Percentiles rank a stretch among this genome's conserved stretches.
Conservation (phyloP, 73 alveolate species). For the Paramecium sexaurelia region DNA sequence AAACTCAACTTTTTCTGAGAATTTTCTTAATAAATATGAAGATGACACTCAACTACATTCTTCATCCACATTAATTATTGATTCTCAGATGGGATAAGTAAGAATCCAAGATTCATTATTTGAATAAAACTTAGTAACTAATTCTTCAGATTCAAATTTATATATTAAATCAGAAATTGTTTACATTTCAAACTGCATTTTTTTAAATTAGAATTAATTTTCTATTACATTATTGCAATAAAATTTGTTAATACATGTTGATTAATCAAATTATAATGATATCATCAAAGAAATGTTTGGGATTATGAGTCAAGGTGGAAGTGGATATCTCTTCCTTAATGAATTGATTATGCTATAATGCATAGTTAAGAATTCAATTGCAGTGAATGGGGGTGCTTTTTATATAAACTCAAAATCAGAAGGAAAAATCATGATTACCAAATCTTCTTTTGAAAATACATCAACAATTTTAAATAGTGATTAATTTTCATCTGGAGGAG, state of each 20-base stretch:
- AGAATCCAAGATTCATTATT: neutral
- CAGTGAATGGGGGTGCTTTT: neutral
- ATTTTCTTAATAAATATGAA: neutral
- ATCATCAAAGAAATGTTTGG: neutral
- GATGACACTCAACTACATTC: neutral
- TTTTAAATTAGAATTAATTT: neutral
- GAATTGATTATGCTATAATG: neutral
- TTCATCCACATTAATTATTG: neutral
- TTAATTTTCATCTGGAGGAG: neutral
- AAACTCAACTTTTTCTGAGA: neutral
- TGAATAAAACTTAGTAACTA: neutral
- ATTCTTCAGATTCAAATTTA: neutral
- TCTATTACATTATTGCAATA: neutral
- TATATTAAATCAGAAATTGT: neutral
- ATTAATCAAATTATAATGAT: neutral
- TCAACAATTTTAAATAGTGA: neutral
- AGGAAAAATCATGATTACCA: neutral
- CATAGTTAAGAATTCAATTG: neutral
- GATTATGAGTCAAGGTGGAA: neutral
- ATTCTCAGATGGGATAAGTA: neutral
- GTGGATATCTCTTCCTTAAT: neutral
- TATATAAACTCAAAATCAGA: neutral
- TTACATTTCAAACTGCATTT: neutral
- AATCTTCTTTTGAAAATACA: neutral
- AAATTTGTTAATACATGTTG: neutral